phyloP scores from a whole-genome alignment of 352 stramenopile species.

The Thalassiosira sp. region DNA sequence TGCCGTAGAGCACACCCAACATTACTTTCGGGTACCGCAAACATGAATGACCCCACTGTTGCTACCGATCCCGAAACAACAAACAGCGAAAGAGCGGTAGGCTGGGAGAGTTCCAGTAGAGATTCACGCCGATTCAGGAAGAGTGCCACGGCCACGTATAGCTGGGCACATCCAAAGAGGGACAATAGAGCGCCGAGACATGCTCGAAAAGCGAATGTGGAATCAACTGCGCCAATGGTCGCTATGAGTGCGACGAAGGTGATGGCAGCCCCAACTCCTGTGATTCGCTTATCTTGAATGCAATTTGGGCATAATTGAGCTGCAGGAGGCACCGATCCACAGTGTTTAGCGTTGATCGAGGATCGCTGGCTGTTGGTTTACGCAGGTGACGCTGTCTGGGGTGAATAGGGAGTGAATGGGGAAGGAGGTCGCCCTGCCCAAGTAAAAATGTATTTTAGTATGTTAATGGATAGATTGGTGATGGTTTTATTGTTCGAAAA shows the following conservation, averaged over 20 bases:
- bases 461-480: too few species aligned
- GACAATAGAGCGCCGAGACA: conserved; percentile 9
- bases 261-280: neutral
- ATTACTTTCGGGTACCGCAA: conserved; percentile 10
- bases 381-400: too few species aligned
- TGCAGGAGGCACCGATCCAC: too few species aligned
- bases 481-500: too few species aligned
- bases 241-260: neutral
- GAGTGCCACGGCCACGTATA: neutral
- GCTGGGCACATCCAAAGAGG: neutral
- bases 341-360: too few species aligned
- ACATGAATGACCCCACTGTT: conserved; percentile 13
- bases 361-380: too few species aligned
- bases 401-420: too few species aligned
- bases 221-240: neutral
- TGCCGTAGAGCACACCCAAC: conserved; percentile 11
- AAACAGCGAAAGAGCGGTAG: conserved; percentile 2
- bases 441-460: too few species aligned
- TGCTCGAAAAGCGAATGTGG: conserved; percentile 4
- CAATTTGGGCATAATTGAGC: too few species aligned
- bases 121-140: conserved; percentile 13
- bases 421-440: too few species aligned
- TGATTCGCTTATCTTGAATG: too few species aligned
- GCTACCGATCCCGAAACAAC: conserved; percentile 1
- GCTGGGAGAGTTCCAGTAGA: conserved; percentile 13